These are phyloP conservation scores for Firmiana major DNA, from an alignment of 345 rosid genomes.

Conservation along the genomic window DNA sequence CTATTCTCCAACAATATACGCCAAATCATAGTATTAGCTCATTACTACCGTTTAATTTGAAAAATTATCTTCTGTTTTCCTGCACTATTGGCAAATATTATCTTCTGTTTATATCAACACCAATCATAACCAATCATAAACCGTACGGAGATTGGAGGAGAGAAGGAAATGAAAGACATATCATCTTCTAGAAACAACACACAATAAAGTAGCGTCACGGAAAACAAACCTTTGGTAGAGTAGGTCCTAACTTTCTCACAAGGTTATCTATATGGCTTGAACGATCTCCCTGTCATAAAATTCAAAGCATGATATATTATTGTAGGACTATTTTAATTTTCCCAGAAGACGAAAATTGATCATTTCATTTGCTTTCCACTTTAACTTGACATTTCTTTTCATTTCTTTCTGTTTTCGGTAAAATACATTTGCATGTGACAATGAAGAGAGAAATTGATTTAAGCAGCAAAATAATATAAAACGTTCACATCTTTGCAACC, in stretches of 20 bases:
- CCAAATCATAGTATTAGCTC: not conserved
- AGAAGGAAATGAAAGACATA: not conserved
- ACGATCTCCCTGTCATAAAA: conserved; percentile 42
- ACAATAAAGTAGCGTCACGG: not conserved
- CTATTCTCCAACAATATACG: not conserved
- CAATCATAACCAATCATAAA: not conserved
- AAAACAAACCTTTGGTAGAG: conserved; percentile 51
- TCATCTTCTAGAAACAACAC: not conserved
- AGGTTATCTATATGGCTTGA: conserved; percentile 43
- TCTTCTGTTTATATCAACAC: not conserved
- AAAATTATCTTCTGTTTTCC: not conserved
- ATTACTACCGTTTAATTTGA: not conserved
- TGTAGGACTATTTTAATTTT: not conserved
- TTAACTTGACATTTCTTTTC: not conserved
- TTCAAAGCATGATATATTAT: not conserved
- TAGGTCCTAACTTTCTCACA: conserved; percentile 41
- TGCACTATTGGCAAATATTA: not conserved
- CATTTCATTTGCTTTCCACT: not conserved
- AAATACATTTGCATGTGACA: not conserved
- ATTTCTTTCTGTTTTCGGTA: not conserved
- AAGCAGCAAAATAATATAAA: not conserved
- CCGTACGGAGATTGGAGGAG: conserved; percentile 1
- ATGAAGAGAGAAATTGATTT: not conserved
- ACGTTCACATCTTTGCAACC: too few relatives aligned
- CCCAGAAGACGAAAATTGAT: not conserved